Evolutionary conservation across 768 basidiomycete genomes (phyloP).

Genomic region (Cystofilobasidium ferigula): DNA sequence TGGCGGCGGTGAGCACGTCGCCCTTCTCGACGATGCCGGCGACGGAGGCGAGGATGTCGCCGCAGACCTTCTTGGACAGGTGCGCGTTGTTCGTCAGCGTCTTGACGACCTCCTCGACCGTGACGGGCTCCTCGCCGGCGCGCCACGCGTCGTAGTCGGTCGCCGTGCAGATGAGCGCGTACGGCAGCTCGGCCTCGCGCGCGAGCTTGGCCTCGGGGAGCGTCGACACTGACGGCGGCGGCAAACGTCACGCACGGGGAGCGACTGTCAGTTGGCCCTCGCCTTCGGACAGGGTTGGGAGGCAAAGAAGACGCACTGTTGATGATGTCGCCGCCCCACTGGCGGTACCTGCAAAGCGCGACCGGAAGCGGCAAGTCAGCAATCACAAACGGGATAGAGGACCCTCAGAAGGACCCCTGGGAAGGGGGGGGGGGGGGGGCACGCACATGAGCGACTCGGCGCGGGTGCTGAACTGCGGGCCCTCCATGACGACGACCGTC

Average conservation of each 20-base stretch:
- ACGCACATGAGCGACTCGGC: slow-evolving; percentile 75
- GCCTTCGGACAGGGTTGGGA: neutral
- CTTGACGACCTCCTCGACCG: slow-evolving; percentile 65
- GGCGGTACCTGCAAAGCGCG: slow-evolving; percentile 47
- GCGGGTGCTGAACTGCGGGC: slow-evolving; percentile 81
- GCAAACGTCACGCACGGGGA: neutral
- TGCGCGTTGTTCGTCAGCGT: slow-evolving; percentile 76
- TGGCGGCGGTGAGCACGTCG: slow-evolving; percentile 55
- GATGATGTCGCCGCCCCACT: slow-evolving; percentile 85
- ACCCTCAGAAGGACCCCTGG: neutral
- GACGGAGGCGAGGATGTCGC: slow-evolving; percentile 38
- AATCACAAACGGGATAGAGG: neutral
- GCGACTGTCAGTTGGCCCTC: neutral
- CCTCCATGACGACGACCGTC: slow-evolving; percentile 48
- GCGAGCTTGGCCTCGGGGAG: slow-evolving; percentile 90
- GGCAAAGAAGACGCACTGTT: slow-evolving; percentile 69
- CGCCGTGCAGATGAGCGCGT: slow-evolving; percentile 63
- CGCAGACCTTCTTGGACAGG: slow-evolving; percentile 55
- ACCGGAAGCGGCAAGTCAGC: neutral
- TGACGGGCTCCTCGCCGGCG: slow-evolving; percentile 65
- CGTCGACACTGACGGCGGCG: slow-evolving; percentile 2
- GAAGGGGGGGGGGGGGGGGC: neutral
- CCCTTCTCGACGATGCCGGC: slow-evolving; percentile 50
- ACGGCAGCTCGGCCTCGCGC: slow-evolving; percentile 89
- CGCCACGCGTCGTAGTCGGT: slow-evolving; percentile 98